Evolutionary conservation across 2,329 filamentous ascomycete species (phyloP), one percentile per base, ranked within the genome.

Genomic region (Neopestalotiopsis sp.): DNA sequence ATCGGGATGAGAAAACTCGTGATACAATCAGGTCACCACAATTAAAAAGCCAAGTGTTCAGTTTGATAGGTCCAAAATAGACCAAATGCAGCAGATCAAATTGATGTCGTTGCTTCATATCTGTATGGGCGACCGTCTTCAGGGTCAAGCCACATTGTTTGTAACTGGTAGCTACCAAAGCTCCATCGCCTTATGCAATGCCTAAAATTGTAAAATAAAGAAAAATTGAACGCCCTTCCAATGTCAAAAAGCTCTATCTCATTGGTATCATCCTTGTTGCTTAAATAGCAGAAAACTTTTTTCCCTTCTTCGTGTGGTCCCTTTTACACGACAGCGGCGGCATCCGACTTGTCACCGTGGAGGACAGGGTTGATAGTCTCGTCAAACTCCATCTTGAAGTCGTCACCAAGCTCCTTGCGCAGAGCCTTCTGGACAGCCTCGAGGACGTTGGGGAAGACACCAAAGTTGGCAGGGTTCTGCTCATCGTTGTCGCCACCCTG

Each of bases 401-500:
- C 91, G 57, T 89, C 76, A n/a, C 92, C 91, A 6, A 94, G 81
- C 82, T 94, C 85, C 82, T 92, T 92, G 75, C 84, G 84, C 71
- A 93, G 83, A 5, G 91, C 91, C 1, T 89, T 83, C 81, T 89
- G 85, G 66, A 94, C 90, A 0, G 91, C 91, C 73, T 93, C 90
- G 57, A 92, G 83, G 13, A 94, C 92, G 75, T 93, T 92, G 70
- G 84, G 79, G 82, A 94, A 94, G 56, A 94, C 91, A 72, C 92
- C 92, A 76, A 94, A 93, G 82, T 87, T 92, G 76, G 92, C 92
- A 1, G 92, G 92, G 82, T 93, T 94, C 81, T 93, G 85, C 79
- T 91, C 86, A 76, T 94, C 92, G 77, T 94, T 94, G 69, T 89
- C 91, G 20, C 88, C 91, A 71, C 92, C 92, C 82, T 93, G 90